Percentiles rank a stretch among this genome's conserved stretches.
These are phyloP conservation scores for Pythium coloratum DNA, from an alignment of 352 stramenopile species.

Conservation along the genomic window DNA sequence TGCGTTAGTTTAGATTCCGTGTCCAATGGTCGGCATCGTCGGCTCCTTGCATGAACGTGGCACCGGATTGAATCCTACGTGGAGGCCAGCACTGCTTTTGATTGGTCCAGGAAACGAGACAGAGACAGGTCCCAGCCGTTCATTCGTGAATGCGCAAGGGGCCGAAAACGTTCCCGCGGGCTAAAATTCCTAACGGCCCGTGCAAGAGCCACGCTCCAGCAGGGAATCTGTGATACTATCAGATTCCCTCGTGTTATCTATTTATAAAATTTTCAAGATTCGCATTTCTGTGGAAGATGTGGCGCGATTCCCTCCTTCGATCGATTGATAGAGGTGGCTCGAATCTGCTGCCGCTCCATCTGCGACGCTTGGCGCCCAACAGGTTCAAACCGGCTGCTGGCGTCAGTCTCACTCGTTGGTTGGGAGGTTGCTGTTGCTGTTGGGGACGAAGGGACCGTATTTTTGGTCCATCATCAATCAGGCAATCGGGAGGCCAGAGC, in stretches of 20 bases:
- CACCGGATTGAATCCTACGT: neutral
- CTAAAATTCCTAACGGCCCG: neutral
- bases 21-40: slow-evolving; percentile 6
- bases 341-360: slow-evolving; percentile 10
- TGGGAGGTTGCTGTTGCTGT: slow-evolving; percentile 10
- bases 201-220: neutral
- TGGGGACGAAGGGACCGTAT: slow-evolving; percentile 12
- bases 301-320: neutral
- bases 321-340: neutral
- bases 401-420: slow-evolving; percentile 12
- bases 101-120: slow-evolving; percentile 3
- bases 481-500: neutral
- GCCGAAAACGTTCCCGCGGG: slow-evolving; percentile 1
- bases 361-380: neutral
- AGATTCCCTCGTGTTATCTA: slow-evolving; percentile 16
- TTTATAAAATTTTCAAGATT: slow-evolving; percentile 18
- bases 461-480: slow-evolving; percentile 15
- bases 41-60: neutral
- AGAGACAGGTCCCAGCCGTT: slow-evolving; percentile 15
- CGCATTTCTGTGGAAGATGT: neutral
- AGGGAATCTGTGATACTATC: slow-evolving; percentile 20
- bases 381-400: slow-evolving; percentile 3
- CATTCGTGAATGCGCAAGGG: slow-evolving; percentile 13
- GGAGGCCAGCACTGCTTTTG: neutral
- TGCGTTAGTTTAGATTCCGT: neutral